These are phyloP conservation scores for Chrysoporthe puriensis DNA, from an alignment of 2,329 filamentous ascomycete genomes.

Conservation along the genomic window DNA sequence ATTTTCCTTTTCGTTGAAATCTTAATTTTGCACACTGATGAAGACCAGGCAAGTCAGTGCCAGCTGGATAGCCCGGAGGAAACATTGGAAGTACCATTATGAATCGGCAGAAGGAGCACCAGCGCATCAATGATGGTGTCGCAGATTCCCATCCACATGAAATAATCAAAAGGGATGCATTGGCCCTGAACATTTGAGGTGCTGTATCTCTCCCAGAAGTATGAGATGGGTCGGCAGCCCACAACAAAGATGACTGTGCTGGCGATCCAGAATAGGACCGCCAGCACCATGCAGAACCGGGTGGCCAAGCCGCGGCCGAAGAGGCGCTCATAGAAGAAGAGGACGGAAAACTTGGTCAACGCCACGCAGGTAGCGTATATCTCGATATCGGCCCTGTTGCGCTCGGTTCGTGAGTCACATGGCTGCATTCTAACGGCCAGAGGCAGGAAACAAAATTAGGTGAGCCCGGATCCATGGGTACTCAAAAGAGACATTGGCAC, in stretches of 20 bases:
- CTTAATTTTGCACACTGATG: neutral
- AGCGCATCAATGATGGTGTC: neutral
- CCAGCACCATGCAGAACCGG: neutral
- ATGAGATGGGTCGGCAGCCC: constrained; percentile 1
- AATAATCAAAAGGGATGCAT: neutral
- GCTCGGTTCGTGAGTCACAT: neutral
- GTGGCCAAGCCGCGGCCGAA: neutral
- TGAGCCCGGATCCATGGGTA: neutral
- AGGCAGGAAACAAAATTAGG: neutral
- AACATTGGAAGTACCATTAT: neutral
- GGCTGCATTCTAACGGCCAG: neutral
- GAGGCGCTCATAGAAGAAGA: constrained; percentile 7
- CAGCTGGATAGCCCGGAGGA: neutral
- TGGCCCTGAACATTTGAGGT: neutral
- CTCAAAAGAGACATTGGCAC: neutral
- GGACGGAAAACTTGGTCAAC: constrained; percentile 9
- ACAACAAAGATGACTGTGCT: neutral
- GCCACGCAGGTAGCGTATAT: constrained; percentile 5
- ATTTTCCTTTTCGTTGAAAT: constrained; percentile 8
- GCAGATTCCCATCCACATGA: constrained; percentile 3
- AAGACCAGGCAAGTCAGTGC: neutral
- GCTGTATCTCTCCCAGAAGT: neutral
- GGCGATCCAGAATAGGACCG: neutral
- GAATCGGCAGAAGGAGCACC: neutral
- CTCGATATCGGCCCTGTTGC: constrained; percentile 6